Evolutionary conservation across 768 basidiomycete species (phyloP).

Genomic region (Russula dissimulans): DNA sequence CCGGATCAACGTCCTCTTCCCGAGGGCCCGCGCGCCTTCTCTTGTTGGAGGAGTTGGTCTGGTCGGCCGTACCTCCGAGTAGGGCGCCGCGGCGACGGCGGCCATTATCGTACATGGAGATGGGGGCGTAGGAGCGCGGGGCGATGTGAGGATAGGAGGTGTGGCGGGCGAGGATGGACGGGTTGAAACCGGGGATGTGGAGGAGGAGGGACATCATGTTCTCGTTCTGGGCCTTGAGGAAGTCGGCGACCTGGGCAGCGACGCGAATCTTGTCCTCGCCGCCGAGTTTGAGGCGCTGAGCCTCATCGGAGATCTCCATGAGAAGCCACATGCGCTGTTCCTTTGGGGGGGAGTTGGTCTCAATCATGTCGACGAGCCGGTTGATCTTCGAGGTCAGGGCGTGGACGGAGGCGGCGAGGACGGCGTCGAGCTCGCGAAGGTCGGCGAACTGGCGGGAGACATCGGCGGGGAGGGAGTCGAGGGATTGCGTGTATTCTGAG

Average conservation of each 20-base stretch:
- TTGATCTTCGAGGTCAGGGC: slow-evolving; percentile 75
- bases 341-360: slow-evolving; percentile 46
- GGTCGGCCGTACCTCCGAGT: slow-evolving; percentile 37
- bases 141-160: slow-evolving; percentile 74
- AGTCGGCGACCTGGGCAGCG: slow-evolving; percentile 84
- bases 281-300: slow-evolving; percentile 80
- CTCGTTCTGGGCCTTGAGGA: slow-evolving; percentile 54
- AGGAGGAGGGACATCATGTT: slow-evolving; percentile 57
- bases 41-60: slow-evolving; percentile 57
- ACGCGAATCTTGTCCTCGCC: slow-evolving; percentile 98
- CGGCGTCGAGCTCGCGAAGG: slow-evolving; percentile 96
- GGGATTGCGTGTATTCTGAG: slow-evolving; percentile 80
- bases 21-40: slow-evolving; percentile 38
- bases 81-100: slow-evolving; percentile 48
- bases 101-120: slow-evolving; percentile 50
- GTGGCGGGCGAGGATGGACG: slow-evolving; percentile 44
- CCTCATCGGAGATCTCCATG: slow-evolving; percentile 91
- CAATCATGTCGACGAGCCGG: slow-evolving; percentile 66
- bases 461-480: slow-evolving; percentile 89
- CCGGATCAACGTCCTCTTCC: slow-evolving; percentile 56
- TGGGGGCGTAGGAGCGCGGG: slow-evolving; percentile 56
- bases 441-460: slow-evolving; percentile 92
- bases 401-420: slow-evolving; percentile 80
- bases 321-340: slow-evolving; percentile 80
- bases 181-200: slow-evolving; percentile 55